A percentile compares a stretch with the other conserved stretches of the same genome.
These are phyloP conservation scores for Artomyces pyxidatus DNA, from an alignment of 768 basidiomycete genomes.

Conservation along the genomic window DNA sequence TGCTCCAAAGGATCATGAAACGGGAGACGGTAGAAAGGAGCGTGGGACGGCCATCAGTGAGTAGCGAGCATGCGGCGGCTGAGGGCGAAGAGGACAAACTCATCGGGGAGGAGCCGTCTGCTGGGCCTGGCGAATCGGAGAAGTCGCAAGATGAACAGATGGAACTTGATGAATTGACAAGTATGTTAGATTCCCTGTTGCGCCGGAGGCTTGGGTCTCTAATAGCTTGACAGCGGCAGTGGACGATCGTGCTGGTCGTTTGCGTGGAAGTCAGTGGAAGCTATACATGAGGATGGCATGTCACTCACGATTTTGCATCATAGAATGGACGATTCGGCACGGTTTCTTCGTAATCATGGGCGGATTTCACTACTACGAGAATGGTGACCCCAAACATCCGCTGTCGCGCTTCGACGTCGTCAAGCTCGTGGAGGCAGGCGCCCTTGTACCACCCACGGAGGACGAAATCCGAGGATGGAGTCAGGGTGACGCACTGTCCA, in stretches of 20 bases:
- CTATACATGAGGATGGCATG: background rate
- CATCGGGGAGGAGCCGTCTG: no score
- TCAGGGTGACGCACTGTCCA: background rate
- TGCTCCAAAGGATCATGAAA: no score
- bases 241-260: background rate
- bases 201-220: no score
- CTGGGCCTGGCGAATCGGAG: no score
- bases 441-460: background rate
- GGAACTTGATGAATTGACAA: no score
- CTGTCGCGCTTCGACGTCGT: conserved; percentile 8
- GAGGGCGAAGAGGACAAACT: no score
- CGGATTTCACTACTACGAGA: conserved; percentile 4
- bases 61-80: background rate
- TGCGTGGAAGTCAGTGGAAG: background rate
- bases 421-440: conserved; percentile 4
- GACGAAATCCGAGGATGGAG: background rate
- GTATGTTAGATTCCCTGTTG: no score
- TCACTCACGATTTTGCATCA: background rate
- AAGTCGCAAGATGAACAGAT: no score
- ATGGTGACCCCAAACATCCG: background rate
- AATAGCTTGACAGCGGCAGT: background rate
- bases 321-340: conserved; percentile 3
- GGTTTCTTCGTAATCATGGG: background rate
- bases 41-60: background rate
- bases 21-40: background rate